Conservation (phyloP, 108 stramenopile genomes). For the Nannochloropsis gaditana region DNA sequence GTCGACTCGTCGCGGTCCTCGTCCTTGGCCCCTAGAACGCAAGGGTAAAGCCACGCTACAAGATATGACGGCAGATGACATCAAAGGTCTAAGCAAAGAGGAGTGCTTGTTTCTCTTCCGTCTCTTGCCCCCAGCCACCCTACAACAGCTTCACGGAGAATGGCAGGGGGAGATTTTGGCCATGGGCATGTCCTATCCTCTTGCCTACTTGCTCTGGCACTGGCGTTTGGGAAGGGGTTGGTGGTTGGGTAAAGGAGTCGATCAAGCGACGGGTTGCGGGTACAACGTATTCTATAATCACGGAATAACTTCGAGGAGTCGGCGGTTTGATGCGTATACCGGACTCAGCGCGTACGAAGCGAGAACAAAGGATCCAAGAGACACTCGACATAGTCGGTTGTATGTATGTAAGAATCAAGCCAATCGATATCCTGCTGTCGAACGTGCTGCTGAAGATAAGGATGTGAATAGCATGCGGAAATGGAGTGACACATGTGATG, state of each 20-base stretch:
- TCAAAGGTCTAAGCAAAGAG: slow-evolving; percentile 1
- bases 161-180: background rate
- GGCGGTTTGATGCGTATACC: background rate
- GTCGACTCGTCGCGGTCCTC: background rate
- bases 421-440: too few relatives aligned
- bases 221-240: background rate
- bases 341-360: background rate
- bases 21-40: background rate
- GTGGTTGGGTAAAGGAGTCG: slow-evolving; percentile 16
- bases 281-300: slow-evolving; percentile 20
- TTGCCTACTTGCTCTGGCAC: slow-evolving; percentile 12
- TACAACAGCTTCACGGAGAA: background rate
- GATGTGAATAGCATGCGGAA: too few relatives aligned
- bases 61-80: background rate
- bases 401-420: too few relatives aligned
- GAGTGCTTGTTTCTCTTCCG: background rate
- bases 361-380: background rate
- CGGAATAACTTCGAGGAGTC: background rate
- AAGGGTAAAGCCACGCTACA: slow-evolving; percentile 7
- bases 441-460: too few relatives aligned
- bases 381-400: too few relatives aligned
- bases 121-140: background rate
- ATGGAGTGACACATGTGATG: too few relatives aligned
- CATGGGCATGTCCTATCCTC: background rate
- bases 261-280: background rate